Conservation (phyloP, 305 asterid species). For the Petunia hybrid region DNA sequence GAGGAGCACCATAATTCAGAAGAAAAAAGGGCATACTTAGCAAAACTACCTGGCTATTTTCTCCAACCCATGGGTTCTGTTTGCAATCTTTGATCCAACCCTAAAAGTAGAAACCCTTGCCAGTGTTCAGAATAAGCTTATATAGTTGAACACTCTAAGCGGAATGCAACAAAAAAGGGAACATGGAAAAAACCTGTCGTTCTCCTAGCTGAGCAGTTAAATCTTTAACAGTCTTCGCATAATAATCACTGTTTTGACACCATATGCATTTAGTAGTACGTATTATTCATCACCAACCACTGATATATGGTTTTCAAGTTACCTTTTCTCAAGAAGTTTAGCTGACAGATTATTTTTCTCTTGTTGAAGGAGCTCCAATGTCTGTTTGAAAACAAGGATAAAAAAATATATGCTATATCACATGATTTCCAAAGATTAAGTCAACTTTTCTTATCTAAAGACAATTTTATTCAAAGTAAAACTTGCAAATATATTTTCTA, state of each 20-base stretch:
- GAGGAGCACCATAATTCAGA: slow-evolving; percentile 23
- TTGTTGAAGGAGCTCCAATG: slow-evolving; percentile 79
- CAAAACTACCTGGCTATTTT: slow-evolving; percentile 47
- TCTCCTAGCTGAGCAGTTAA: slow-evolving; percentile 53
- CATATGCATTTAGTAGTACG: slow-evolving; percentile 39
- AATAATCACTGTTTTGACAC: slow-evolving; percentile 57
- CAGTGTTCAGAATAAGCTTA: slow-evolving; percentile 32
- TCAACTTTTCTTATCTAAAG: not conserved
- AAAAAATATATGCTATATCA: slow-evolving; percentile 33
- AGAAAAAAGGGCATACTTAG: slow-evolving; percentile 21
- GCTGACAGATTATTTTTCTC: slow-evolving; percentile 62
- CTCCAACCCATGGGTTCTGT: slow-evolving; percentile 43
- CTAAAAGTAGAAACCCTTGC: slow-evolving; percentile 41
- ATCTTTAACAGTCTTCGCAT: slow-evolving; percentile 56
- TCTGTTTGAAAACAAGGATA: slow-evolving; percentile 58
- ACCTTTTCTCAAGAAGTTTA: slow-evolving; percentile 75
- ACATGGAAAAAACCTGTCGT: slow-evolving; percentile 68
- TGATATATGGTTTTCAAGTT: slow-evolving; percentile 37
- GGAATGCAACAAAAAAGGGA: slow-evolving; percentile 27
- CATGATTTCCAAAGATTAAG: not conserved
- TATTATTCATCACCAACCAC: slow-evolving; percentile 33
- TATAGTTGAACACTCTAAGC: slow-evolving; percentile 39
- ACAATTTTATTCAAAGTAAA: slow-evolving; percentile 17
- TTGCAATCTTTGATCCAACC: slow-evolving; percentile 51
- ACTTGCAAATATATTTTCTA: not conserved